These are phyloP conservation scores for Turnera subulata DNA, from an alignment of 345 rosid genomes.

Conservation along the genomic window DNA sequence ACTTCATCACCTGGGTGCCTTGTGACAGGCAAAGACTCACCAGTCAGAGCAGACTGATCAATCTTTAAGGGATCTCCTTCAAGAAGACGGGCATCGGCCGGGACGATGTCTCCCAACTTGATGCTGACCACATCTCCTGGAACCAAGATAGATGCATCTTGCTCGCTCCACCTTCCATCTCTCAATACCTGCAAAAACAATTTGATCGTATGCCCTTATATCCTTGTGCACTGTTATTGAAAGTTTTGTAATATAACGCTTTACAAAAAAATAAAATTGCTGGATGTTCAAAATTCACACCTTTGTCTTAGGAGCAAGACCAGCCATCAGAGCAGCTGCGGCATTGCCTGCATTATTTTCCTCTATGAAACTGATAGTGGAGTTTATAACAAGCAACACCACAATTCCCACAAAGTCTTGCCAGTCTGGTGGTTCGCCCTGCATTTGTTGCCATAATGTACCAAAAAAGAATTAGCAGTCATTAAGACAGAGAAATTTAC, in stretches of 20 bases:
- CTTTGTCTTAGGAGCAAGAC: conserved; percentile 71
- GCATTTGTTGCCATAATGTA: conserved; percentile 9
- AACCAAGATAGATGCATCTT: conserved; percentile 69
- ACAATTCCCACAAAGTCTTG: conserved; percentile 76
- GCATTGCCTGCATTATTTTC: conserved; percentile 88
- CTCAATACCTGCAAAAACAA: conserved; percentile 53
- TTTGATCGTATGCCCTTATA: neutral
- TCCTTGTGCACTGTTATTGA: no score
- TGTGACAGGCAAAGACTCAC: conserved; percentile 76
- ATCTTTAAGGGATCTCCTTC: conserved; percentile 81
- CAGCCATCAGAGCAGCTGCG: conserved; percentile 75
- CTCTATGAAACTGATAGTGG: conserved; percentile 78
- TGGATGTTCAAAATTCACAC: conserved; percentile 15
- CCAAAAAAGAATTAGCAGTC: neutral
- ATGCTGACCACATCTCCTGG: conserved; percentile 80
- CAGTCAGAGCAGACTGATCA: conserved; percentile 80
- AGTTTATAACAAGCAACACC: conserved; percentile 66
- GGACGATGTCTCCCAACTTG: conserved; percentile 75
- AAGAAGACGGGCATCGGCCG: conserved; percentile 82
- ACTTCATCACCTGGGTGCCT: conserved; percentile 68
- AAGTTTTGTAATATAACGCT: no score
- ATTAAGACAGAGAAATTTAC: neutral
- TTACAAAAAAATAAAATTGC: no score
- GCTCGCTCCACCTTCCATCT: conserved; percentile 73
- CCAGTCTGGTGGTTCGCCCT: conserved; percentile 91